Evolutionary conservation across 179 eudicot species (phyloP), one percentile per base, ranked within the genome.

Genomic region (Drosera spatulata): DNA sequence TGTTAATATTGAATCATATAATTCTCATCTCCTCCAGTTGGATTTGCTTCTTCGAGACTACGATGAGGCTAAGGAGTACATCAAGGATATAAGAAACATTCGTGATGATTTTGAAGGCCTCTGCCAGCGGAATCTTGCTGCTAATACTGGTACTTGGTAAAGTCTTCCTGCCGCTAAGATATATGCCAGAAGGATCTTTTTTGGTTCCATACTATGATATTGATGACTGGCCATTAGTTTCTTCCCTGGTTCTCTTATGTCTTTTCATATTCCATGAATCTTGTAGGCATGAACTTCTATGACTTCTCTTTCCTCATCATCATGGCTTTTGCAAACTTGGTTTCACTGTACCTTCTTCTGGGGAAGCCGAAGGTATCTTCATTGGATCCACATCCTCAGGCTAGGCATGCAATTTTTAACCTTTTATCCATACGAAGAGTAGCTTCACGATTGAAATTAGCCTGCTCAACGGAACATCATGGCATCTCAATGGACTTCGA

Each of bases 61-160:
- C 78, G 70, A 78, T n/a, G 97, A 85, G 66, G 99, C 97, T 39
- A 80, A 74, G 72, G 95, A 80, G 73, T 80, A 73, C 53, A 93
- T 93, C 61, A 95, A 85, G 70, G 99, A 90, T 63, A 71, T 93
- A 58, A 83, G 80, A 71, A 91, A 86, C 65, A 84, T 89, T 71
- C 76, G 88, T 74, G 99, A 86, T 71, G 91, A 90, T 71, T 93
- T 90, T 76, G 99, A 93, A 85, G 83, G 78, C 65, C 84, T 93
- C 59, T 93, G 99, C 79, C 99, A 90, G 76, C 79, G 88, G 11
- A 93, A 93, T 76, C 99, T 93, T 69, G 97, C 95, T 58, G 97
- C 95, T 63, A 93, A 93, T 75, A 83, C 99, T 63, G 99, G 99
- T 93, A 67, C 9, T 10, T 7, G 39, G 14, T 50, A 6, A 50